Evolutionary conservation across 345 rosid genomes (phyloP).

Genomic region (Rhodamnia rubescens): DNA sequence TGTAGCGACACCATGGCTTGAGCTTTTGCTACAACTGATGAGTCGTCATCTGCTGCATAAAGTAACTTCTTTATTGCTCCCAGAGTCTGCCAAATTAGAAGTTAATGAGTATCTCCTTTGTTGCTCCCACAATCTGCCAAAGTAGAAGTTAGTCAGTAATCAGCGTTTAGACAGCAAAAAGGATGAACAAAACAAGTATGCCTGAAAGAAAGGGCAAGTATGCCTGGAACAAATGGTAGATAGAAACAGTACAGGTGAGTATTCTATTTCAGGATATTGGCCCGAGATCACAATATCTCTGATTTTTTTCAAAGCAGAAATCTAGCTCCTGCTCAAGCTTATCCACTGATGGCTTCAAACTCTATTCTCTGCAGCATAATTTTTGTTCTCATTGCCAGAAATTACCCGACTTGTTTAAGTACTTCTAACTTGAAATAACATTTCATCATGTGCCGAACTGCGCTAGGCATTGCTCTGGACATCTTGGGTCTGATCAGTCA

Average conservation of each 20-base stretch:
- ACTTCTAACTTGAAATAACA: conserved; percentile 20
- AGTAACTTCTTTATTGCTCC: conserved; percentile 20
- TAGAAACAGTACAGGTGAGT: conserved; percentile 36
- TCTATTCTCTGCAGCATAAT: conserved; percentile 62
- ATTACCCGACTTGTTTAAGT: neutral
- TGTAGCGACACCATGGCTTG: conserved; percentile 44
- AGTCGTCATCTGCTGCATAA: conserved; percentile 60
- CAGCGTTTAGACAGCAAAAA: neutral
- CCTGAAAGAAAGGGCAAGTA: too few relatives aligned
- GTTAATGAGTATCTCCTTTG: conserved; percentile 9
- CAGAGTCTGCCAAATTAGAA: too few relatives aligned
- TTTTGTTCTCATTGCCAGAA: neutral
- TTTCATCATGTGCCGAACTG: conserved; percentile 57
- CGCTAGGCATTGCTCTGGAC: conserved; percentile 26
- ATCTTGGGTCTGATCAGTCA: conserved; percentile 24
- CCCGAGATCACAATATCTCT: conserved; percentile 82
- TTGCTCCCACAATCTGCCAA: conserved; percentile 62
- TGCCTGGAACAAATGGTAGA: neutral
- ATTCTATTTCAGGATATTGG: conserved; percentile 51
- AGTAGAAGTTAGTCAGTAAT: neutral
- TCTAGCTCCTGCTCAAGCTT: conserved; percentile 91
- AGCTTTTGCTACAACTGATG: conserved; percentile 26
- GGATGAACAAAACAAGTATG: neutral
- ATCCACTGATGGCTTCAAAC: conserved; percentile 42
- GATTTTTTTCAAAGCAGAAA: conserved; percentile 71